These are phyloP conservation scores for Acidomyces sp. DNA, from an alignment of 495 filamentous ascomycete species.

Conservation along the genomic window DNA sequence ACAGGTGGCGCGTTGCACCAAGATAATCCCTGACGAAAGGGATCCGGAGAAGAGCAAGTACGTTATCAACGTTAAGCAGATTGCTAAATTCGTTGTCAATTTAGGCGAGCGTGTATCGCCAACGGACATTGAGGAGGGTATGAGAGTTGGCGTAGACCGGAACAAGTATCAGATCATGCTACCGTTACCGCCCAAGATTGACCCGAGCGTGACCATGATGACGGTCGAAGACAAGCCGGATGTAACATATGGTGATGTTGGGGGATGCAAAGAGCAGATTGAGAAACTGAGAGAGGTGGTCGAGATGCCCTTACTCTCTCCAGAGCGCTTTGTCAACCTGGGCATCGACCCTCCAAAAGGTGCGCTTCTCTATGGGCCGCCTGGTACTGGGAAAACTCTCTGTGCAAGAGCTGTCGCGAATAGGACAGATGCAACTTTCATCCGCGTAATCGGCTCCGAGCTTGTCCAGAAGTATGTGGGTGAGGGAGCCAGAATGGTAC, in stretches of 20 bases:
- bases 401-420: slow-evolving; percentile 96
- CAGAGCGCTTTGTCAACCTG: slow-evolving; percentile 90
- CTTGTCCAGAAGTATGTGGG: slow-evolving; percentile 98
- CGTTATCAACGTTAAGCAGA: slow-evolving; percentile 99
- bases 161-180: slow-evolving; percentile 98
- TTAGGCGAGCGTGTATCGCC: slow-evolving; percentile 92
- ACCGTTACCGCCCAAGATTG: slow-evolving; percentile 96
- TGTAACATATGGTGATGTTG: slow-evolving; percentile 97
- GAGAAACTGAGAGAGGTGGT: slow-evolving; percentile 98
- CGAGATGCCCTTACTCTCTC: slow-evolving; percentile 91
- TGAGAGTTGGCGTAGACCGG: slow-evolving; percentile 93
- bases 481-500: slow-evolving; percentile 94
- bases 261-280: slow-evolving; percentile 98
- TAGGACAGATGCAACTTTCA: slow-evolving; percentile 94
- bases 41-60: slow-evolving; percentile 98
- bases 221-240: slow-evolving; percentile 99
- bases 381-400: slow-evolving; percentile 94
- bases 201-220: slow-evolving; percentile 99
- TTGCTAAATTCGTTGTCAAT: slow-evolving; percentile 98
- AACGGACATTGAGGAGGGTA: slow-evolving; percentile 98
- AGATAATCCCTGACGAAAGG: slow-evolving; percentile 96
- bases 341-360: slow-evolving; percentile 98
- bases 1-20: slow-evolving; percentile 95
- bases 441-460: slow-evolving; percentile 93
- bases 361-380: slow-evolving; percentile 89